Conservation (phyloP, 345 rosid genomes). For the Cardamine chenopodiifolia region DNA sequence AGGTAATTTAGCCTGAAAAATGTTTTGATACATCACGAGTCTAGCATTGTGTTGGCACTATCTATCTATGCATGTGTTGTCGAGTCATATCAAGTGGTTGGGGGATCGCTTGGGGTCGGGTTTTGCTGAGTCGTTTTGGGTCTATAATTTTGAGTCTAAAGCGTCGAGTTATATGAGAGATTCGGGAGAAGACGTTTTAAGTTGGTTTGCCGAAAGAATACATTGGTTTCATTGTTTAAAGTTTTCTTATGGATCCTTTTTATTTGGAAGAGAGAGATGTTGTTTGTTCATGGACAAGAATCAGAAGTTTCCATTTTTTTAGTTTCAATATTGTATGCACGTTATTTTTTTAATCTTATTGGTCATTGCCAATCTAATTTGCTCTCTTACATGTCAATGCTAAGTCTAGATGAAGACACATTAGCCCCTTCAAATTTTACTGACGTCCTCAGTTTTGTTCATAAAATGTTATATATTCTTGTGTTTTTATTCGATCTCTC, state of each 20-base stretch:
- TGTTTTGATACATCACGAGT: constrained; percentile 35
- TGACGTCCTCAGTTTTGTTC: background rate
- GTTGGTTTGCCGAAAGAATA: constrained; percentile 31
- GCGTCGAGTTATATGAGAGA: constrained; percentile 5
- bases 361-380: background rate
- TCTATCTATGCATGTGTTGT: constrained; percentile 33
- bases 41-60: constrained; percentile 29
- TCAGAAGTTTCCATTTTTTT: too few relatives aligned
- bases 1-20: constrained; percentile 31
- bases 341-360: background rate
- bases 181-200: constrained; percentile 8
- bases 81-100: constrained; percentile 31
- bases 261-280: constrained; percentile 14
- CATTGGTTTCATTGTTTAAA: constrained; percentile 26
- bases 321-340: background rate
- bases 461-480: background rate
- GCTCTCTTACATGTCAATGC: background rate
- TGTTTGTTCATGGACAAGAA: constrained; percentile 32
- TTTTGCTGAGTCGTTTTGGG: constrained; percentile 31
- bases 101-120: constrained; percentile 37
- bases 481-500: background rate
- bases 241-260: constrained; percentile 12
- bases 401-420: background rate
- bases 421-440: background rate
- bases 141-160: too few relatives aligned